Evolutionary conservation across 78 protist species (phyloP).

Genomic region (Protostelium mycophagum): DNA sequence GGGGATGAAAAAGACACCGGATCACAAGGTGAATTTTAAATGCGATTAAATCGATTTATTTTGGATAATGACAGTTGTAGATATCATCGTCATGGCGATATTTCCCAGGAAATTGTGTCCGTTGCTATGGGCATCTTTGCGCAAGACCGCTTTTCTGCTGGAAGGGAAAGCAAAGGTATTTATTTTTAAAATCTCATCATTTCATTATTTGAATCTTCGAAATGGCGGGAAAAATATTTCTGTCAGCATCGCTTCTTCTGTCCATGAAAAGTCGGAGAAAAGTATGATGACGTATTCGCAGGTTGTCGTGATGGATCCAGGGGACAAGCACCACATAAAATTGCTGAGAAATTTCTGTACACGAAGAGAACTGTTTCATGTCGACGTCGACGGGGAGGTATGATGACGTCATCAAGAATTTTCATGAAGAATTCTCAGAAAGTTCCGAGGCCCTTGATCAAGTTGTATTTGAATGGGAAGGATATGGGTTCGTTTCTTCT

Average conservation of each 20-base stretch:
- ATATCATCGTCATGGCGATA: not conserved
- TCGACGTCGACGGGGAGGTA: not conserved
- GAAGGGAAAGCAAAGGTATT: not conserved
- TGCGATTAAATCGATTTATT: not conserved
- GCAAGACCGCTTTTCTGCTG: not conserved
- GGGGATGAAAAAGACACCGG: not conserved
- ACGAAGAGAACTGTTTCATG: too few relatives aligned
- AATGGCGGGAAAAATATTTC: too few relatives aligned
- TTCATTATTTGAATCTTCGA: too few relatives aligned
- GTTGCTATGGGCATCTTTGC: not conserved
- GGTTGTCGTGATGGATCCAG: not conserved
- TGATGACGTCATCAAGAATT: not conserved
- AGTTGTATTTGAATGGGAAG: not conserved
- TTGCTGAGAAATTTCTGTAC: not conserved
- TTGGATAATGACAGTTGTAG: not conserved
- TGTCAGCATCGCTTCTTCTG: too few relatives aligned
- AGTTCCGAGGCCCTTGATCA: not conserved
- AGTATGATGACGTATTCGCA: not conserved
- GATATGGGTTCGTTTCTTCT: not conserved
- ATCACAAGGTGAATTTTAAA: not conserved
- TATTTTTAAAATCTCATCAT: too few relatives aligned
- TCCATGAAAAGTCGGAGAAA: too few relatives aligned
- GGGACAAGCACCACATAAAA: not conserved
- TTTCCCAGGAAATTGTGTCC: not conserved
- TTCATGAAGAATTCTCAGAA: not conserved